Evolutionary conservation across 805 yeast genomes (phyloP).

Genomic region (Blastobotrys mokoenaii): DNA sequence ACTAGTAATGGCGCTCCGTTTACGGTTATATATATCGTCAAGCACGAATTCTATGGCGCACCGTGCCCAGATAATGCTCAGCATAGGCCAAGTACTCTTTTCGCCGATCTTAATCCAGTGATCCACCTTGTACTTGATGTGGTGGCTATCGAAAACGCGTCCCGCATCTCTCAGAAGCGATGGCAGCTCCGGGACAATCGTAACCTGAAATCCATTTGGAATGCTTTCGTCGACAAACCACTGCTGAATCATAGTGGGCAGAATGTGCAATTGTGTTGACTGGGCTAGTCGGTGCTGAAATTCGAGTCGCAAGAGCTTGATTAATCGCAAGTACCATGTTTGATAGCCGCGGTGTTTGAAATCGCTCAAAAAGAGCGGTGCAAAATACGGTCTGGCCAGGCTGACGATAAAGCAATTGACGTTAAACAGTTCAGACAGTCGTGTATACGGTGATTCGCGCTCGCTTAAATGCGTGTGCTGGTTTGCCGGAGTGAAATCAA

Average conservation of each 20-base stretch:
- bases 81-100: conserved; percentile 84
- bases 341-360: conserved; percentile 52
- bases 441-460: conserved; percentile 66
- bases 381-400: conserved; percentile 86
- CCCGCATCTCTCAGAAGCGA: conserved; percentile 64
- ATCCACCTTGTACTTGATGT: conserved; percentile 62
- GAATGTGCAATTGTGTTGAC: conserved; percentile 66
- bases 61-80: conserved; percentile 77
- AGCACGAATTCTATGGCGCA: conserved; percentile 84
- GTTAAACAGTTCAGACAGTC: conserved; percentile 85
- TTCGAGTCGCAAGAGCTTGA: conserved; percentile 63
- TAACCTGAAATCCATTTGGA: conserved; percentile 75
- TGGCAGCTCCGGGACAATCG: conserved; percentile 80
- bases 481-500: conserved; percentile 34
- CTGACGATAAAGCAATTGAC: conserved; percentile 91
- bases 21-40: conserved; percentile 55
- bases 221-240: conserved; percentile 82
- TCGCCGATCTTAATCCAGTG: conserved; percentile 92
- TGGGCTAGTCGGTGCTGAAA: conserved; percentile 77
- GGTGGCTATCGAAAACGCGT: conserved; percentile 68
- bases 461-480: conserved; percentile 33
- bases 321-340: conserved; percentile 33
- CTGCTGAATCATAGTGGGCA: conserved; percentile 62
- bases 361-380: conserved; percentile 80
- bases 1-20: conserved; percentile 3